Evolutionary conservation across 805 yeast species (phyloP).

Genomic region (Kuraishia borneana): DNA sequence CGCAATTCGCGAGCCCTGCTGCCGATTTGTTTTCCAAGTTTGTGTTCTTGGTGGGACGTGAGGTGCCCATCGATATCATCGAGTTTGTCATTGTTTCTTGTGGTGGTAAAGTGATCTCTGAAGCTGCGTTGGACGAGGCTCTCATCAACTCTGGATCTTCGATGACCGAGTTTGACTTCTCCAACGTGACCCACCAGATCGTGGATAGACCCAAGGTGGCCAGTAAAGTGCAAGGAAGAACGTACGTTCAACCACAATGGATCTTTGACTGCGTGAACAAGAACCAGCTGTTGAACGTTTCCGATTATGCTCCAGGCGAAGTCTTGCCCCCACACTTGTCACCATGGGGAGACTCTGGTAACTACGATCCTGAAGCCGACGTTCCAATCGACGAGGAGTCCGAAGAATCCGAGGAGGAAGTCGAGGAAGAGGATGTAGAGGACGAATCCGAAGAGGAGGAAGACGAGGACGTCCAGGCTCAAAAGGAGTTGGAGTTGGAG

Average conservation of each 20-base stretch:
- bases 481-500: conserved; percentile 82
- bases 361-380: conserved; percentile 70
- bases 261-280: conserved; percentile 84
- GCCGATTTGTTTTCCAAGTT: conserved; percentile 61
- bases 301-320: conserved; percentile 88
- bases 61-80: conserved; percentile 84
- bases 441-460: conserved; percentile 40
- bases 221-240: conserved; percentile 78
- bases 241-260: conserved; percentile 98
- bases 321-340: conserved; percentile 92
- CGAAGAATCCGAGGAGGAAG: conserved; percentile 38
- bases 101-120: conserved; percentile 82
- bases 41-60: conserved; percentile 85
- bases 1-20: conserved; percentile 42
- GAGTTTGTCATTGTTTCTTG: conserved; percentile 80
- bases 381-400: conserved; percentile 26
- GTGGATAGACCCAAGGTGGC: conserved; percentile 81
- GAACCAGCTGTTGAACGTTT: conserved; percentile 62
- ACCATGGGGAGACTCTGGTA: conserved; percentile 97
- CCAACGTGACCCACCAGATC: conserved; percentile 82
- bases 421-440: conserved; percentile 37
- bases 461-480: conserved; percentile 47
- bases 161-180: conserved; percentile 42
- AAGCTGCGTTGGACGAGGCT: conserved; percentile 73
- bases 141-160: conserved; percentile 31